Base-by-base conservation (phyloP, 495 filamentous ascomycete species). In the Xylaria curta region DNA sequence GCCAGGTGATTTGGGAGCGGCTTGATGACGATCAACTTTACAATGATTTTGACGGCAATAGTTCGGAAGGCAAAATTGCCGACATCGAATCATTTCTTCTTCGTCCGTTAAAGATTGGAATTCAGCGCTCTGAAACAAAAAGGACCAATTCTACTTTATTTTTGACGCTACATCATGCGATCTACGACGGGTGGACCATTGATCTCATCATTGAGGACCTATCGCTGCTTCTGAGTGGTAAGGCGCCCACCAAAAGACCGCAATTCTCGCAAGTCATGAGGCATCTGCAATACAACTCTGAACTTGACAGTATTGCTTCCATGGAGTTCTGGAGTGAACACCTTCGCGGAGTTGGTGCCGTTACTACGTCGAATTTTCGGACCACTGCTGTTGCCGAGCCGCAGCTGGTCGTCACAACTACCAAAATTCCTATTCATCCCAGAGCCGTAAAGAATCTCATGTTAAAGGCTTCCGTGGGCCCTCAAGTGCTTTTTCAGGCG, bases 161-260 rank as follows among this genome's bases (percentile, higher is more conserved):
- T 3, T 24, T 78, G 8, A 78, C 74, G 3, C 33, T 97, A 38
- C 91, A 95, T 72, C 93, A 97, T 80, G 88, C 91, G 0, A 76
- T 95, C 0, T 96, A 96, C 74, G 93, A 97, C 75, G 93, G 92
- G 7, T 97, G 93, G 93, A 93, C 91, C 6, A 85, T 92, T 75
- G 93, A 95, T 66, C 79, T 94, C 42, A 78, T 96, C 0, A 75
- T 93, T 26, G 81, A 83, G 4, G 92, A 95, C 75, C 82, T 97
- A 2, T 77, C 83, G 40, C 72, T 69, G 8, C 74, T 89, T 4
- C 76, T 84, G 64, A 73, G 53, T 33, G 79, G 79, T 13, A 44
- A 73, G 1, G 4, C 72, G 6, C 68, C 77, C 1, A n/a, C 61
- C 0, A 3, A 75, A 1, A 81, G 89, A 64, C 88, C 90, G 4